A percentile compares a stretch with the other conserved stretches of the same genome.
Evolutionary conservation across 2,329 filamentous ascomycete genomes (phyloP).

Genomic region (Trichoderma asperellum): DNA sequence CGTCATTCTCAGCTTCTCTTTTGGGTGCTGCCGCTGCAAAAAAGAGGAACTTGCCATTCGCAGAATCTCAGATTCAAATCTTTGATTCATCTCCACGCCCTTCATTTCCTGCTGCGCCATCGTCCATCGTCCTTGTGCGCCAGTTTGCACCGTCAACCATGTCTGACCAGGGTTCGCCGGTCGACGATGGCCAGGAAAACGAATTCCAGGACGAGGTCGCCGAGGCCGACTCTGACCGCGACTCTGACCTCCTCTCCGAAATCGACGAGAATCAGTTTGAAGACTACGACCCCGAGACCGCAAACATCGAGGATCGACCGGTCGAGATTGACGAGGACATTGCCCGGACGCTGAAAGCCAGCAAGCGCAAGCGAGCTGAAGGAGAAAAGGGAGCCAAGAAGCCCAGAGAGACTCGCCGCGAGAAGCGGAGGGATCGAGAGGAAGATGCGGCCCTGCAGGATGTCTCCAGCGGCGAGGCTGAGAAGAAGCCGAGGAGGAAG

Average conservation of each 20-base stretch:
- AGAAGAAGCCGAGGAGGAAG: constrained; percentile 52
- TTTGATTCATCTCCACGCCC: not conserved
- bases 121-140: not conserved
- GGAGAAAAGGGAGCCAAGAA: constrained; percentile 67
- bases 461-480: constrained; percentile 50
- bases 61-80: not conserved
- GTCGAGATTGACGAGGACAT: constrained; percentile 71
- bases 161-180: constrained; percentile 53
- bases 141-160: constrained; percentile 36
- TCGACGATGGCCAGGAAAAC: constrained; percentile 49
- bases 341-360: constrained; percentile 65
- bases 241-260: constrained; percentile 66
- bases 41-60: not conserved
- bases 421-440: constrained; percentile 60
- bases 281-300: constrained; percentile 68
- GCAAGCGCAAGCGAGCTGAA: constrained; percentile 67
- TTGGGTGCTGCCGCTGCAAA: not conserved
- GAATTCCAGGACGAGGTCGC: constrained; percentile 47
- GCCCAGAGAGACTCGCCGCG: constrained; percentile 72
- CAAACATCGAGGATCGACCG: constrained; percentile 65
- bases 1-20: not conserved
- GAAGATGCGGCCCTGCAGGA: constrained; percentile 55
- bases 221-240: constrained; percentile 56
- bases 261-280: constrained; percentile 72
- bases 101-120: not conserved